Evolutionary conservation across 75 land plant species (phyloP).

Genomic region (Sequoiadendron giganteum): DNA sequence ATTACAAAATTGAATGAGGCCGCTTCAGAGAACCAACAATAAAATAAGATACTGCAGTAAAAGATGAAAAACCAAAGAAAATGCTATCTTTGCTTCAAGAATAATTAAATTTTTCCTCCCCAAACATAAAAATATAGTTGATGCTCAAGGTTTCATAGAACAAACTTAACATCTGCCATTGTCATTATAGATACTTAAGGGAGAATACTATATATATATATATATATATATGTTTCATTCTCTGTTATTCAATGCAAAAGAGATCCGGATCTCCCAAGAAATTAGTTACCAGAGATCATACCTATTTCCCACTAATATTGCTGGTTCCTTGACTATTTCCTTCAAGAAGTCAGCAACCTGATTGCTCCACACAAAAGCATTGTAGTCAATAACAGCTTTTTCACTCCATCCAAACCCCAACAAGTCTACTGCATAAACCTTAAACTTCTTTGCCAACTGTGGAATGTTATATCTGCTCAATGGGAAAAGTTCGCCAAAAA

Average conservation of each 20-base stretch:
- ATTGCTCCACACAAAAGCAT: conserved; percentile 81
- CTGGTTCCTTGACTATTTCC: conserved; percentile 86
- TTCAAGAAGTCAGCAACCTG: conserved; percentile 86
- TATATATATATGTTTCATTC: background rate
- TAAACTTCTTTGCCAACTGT: conserved; percentile 78
- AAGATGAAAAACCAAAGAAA: background rate
- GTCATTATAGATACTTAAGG: conserved; percentile 2
- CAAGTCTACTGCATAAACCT: conserved; percentile 93
- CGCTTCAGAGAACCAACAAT: background rate
- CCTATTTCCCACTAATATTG: conserved; percentile 93
- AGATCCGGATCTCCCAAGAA: background rate
- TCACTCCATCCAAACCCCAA: conserved; percentile 99
- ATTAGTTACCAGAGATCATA: conserved; percentile 11
- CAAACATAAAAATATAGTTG: background rate
- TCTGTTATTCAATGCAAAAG: background rate
- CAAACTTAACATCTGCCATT: background rate
- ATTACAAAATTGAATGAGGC: too few relatives aligned
- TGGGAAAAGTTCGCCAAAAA: background rate
- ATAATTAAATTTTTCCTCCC: background rate
- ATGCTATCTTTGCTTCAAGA: conserved; percentile 1
- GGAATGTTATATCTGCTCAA: conserved; percentile 88
- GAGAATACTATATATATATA: background rate
- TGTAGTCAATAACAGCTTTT: conserved; percentile 88
- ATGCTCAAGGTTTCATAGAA: background rate
- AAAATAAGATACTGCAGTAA: background rate